Percentiles rank a stretch among this genome's conserved stretches.
These are phyloP conservation scores for Hypocreales sp. DNA, from an alignment of 2,329 filamentous ascomycete genomes.

Conservation along the genomic window DNA sequence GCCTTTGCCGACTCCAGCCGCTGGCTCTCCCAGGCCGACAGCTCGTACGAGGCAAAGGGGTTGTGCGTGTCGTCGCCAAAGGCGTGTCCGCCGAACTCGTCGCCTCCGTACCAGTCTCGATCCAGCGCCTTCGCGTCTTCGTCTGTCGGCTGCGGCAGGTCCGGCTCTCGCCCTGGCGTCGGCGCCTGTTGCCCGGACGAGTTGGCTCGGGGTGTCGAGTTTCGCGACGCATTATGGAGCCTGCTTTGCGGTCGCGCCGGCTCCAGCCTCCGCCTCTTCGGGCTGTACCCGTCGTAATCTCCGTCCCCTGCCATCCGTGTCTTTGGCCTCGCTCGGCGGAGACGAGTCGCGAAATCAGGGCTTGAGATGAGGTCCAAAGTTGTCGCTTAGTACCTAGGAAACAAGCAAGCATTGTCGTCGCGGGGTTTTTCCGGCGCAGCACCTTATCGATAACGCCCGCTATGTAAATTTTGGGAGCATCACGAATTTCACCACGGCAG, in stretches of 20 bases:
- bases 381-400: too few species aligned
- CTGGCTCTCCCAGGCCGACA: constrained; percentile 56
- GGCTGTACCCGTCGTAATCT: constrained; percentile 21
- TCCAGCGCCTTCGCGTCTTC: constrained; percentile 65
- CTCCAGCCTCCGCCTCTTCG: constrained; percentile 22
- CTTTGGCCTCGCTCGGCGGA: too few species aligned
- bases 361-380: too few species aligned
- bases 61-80: constrained; percentile 91
- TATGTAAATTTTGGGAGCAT: constrained; percentile 15
- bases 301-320: constrained; percentile 17
- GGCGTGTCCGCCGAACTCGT: constrained; percentile 66
- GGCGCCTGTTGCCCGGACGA: too few species aligned
- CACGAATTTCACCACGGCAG: too few species aligned
- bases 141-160: constrained; percentile 46
- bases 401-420: too few species aligned
- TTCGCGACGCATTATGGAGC: constrained; percentile 16
- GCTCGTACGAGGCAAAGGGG: constrained; percentile 67
- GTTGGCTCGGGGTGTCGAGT: constrained; percentile 19
- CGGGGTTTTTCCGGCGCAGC: constrained; percentile 12
- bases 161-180: constrained; percentile 19
- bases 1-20: constrained; percentile 63
- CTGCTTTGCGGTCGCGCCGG: constrained; percentile 12
- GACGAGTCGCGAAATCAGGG: too few species aligned
- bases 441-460: constrained; percentile 27
- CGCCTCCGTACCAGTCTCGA: constrained; percentile 83